Base-by-base conservation (phyloP, 371 early-diverging fungal genomes). In the Apophysomyces ossiformis region DNA sequence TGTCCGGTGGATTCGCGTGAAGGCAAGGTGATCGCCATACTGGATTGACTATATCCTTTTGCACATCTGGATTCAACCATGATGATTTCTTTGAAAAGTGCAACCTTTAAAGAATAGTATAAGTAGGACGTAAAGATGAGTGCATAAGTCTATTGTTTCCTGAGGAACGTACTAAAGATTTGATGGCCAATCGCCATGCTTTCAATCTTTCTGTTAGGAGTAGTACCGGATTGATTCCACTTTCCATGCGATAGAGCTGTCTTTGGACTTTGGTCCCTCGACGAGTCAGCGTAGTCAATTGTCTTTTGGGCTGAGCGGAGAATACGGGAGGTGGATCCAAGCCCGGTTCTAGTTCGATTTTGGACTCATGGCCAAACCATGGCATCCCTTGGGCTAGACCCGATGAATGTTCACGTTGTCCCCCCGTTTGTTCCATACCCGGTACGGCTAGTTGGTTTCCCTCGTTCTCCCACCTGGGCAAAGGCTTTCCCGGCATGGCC, bases 191-290 rank as follows among this genome's bases (percentile, higher is more conserved):
- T 38, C 75, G 65, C 84, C 84, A 83, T 3, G 74, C 65, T 26
- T 70, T 65, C 36, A 83, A 64, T 38, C 84, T 68, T 9, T 57
- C 64, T 8, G 60, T 58, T 1, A 83, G 41, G 0, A 79, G 21
- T 18, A 62, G 60, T 0, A 76, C 76, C 16, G 84, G 84, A 61
- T 83, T 69, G 56, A 83, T 79, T 12, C 84, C 81, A 43, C 66
- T 64, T 11, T 78, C 73, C 75, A 77, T 74, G 26, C 81, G 76
- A 63, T 76, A 76, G 0, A 74, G 65, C 9, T 78, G 77, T 15
- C 69, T 64, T 9, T 77, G 75, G 12, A 70, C 46, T 8, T 61
- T 70, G 0, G 74, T 50, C 1, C 70, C 71, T 4, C 63, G 58
- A 35, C 66, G 60, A 2, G 65, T 60, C 1, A 76, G 15, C 21